Conservation (phyloP, 345 rosid species). For the Combretum micranthum region DNA sequence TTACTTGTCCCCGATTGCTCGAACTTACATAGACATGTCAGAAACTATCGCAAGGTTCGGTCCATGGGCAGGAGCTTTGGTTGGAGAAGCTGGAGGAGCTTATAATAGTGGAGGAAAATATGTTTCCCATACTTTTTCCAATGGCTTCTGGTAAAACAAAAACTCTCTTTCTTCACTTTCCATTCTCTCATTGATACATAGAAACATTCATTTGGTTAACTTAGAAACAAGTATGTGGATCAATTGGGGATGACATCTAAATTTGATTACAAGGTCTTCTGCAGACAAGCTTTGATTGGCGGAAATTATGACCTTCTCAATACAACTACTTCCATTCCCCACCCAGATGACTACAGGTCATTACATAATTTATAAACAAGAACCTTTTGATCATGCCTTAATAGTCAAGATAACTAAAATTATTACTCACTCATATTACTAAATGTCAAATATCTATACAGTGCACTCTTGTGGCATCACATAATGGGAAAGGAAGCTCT, state of each 20-base stretch:
- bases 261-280: constrained; percentile 52
- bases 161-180: too few relatives aligned
- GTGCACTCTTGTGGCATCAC: constrained; percentile 57
- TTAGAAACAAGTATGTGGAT: constrained; percentile 43
- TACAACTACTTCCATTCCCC: constrained; percentile 42
- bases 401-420: too few relatives aligned
- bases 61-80: constrained; percentile 52
- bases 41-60: constrained; percentile 19
- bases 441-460: too few relatives aligned
- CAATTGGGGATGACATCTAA: constrained; percentile 56
- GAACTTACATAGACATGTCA: constrained; percentile 31
- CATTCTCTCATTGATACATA: too few relatives aligned
- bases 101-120: constrained; percentile 63
- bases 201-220: too few relatives aligned
- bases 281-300: constrained; percentile 61
- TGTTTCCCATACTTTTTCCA: too few relatives aligned
- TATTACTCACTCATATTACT: too few relatives aligned
- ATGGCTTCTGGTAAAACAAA: constrained; percentile 51
- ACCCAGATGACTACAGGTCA: constrained; percentile 60
- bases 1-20: constrained; percentile 31
- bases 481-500: constrained; percentile 52
- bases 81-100: constrained; percentile 68
- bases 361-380: background rate
- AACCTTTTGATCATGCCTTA: background rate
- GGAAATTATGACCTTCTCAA: constrained; percentile 61